phyloP scores from a whole-genome alignment of 345 rosid species.

The Citrus inodora region DNA sequence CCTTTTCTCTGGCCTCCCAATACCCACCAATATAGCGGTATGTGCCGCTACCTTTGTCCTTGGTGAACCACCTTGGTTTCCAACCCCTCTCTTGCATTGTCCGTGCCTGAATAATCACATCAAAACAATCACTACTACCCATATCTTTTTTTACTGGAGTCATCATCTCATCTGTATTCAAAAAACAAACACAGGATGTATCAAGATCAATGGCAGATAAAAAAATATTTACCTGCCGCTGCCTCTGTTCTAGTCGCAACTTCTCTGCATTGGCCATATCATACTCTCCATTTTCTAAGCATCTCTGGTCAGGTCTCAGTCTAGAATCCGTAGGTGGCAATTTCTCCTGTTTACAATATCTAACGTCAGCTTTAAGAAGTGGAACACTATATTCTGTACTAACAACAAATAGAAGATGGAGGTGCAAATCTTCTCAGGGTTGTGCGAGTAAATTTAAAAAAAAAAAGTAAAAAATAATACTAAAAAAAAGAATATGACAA shows the following conservation, averaged over 20 bases:
- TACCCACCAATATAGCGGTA: constrained; percentile 77
- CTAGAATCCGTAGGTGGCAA: constrained; percentile 49
- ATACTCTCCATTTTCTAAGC: constrained; percentile 38
- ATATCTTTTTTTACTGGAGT: background rate
- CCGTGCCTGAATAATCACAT: constrained; percentile 54
- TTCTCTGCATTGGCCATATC: constrained; percentile 41
- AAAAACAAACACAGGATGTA: background rate
- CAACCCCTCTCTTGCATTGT: constrained; percentile 98
- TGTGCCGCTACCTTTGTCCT: constrained; percentile 56
- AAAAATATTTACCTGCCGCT: constrained; percentile 28
- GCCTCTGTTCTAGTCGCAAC: constrained; percentile 41
- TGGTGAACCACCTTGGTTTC: constrained; percentile 90
- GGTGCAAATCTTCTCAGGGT: too few species aligned
- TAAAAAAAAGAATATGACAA: background rate
- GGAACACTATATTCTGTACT: background rate
- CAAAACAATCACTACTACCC: background rate
- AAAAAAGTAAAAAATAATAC: too few species aligned
- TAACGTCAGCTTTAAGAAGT: background rate
- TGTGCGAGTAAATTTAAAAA: too few species aligned
- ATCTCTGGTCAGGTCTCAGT: constrained; percentile 42
- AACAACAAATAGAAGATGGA: background rate
- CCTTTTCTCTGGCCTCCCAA: constrained; percentile 77
- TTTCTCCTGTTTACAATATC: constrained; percentile 23
- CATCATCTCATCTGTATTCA: too few species aligned
- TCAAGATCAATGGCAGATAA: background rate